Conservation (phyloP, 202 grass and related monocot species). For the Panicum hallii region DNA sequence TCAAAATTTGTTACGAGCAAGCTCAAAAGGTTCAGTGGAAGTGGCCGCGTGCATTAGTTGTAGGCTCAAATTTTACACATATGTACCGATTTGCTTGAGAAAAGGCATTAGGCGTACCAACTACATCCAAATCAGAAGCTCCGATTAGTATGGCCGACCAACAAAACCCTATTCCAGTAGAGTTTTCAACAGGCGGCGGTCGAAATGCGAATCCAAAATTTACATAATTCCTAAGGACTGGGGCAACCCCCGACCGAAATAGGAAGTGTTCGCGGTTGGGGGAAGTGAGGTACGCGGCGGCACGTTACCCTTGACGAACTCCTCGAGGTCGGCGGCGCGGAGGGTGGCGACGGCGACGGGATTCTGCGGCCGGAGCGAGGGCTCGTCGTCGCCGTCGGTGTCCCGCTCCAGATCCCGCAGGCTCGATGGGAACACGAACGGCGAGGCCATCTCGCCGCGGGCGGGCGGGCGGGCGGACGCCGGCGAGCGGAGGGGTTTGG, state of each 20-base stretch:
- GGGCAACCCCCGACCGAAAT: not conserved
- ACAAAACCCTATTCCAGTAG: not conserved
- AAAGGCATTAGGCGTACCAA: not conserved
- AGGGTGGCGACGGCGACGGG: constrained; percentile 60
- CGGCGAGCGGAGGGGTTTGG: not conserved
- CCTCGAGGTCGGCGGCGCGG: constrained; percentile 80
- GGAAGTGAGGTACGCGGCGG: not conserved
- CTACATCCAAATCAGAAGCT: constrained; percentile 9
- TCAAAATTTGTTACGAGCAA: not conserved
- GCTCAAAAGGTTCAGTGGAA: not conserved
- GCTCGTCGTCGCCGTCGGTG: constrained; percentile 44
- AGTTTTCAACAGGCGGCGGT: not conserved
- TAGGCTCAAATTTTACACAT: not conserved
- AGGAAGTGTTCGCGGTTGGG: not conserved
- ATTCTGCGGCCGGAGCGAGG: constrained; percentile 61
- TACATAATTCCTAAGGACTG: not conserved
- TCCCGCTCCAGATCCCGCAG: constrained; percentile 76
- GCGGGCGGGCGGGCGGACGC: not conserved
- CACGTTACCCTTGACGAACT: constrained; percentile 88
- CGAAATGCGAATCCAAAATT: not conserved
- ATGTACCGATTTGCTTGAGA: not conserved
- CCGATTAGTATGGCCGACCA: not conserved
- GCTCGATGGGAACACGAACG: constrained; percentile 74
- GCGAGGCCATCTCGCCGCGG: constrained; percentile 58
- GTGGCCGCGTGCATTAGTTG: not conserved